Conservation (phyloP, 352 stramenopile genomes). For the Blastocystis sp. region DNA sequence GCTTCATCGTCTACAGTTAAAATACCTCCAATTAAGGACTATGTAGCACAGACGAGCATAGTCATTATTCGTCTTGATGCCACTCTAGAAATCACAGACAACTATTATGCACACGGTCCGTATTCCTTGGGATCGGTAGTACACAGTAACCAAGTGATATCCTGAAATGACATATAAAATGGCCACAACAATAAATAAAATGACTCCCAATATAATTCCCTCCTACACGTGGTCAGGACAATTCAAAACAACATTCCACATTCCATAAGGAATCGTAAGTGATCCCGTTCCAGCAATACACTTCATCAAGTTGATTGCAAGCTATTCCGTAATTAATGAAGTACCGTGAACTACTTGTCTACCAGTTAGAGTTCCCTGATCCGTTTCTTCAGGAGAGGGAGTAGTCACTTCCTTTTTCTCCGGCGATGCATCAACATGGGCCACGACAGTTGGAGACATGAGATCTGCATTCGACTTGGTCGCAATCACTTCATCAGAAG, state of each 20-base stretch:
- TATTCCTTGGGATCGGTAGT: neutral
- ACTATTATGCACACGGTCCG: neutral
- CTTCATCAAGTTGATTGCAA: slow-evolving; percentile 54
- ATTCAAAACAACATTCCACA: neutral
- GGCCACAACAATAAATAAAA: slow-evolving; percentile 16
- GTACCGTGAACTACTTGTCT: neutral
- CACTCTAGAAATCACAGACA: neutral
- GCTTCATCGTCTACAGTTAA: slow-evolving; percentile 27
- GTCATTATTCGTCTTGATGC: slow-evolving; percentile 41
- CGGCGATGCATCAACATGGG: neutral
- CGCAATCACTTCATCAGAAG: neutral
- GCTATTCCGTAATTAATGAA: neutral
- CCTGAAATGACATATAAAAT: slow-evolving; percentile 15
- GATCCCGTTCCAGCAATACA: slow-evolving; percentile 32
- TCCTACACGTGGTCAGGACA: neutral
- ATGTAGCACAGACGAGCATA: slow-evolving; percentile 53
- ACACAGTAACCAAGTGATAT: slow-evolving; percentile 29
- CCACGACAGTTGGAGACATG: neutral
- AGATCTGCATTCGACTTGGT: neutral
- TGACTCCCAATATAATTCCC: slow-evolving; percentile 7
- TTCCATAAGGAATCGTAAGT: slow-evolving; percentile 27
- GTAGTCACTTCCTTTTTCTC: neutral
- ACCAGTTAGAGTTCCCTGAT: neutral
- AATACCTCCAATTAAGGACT: neutral
- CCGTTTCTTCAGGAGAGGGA: neutral